Percentiles rank a stretch among this genome's conserved stretches.
Evolutionary conservation across 495 filamentous ascomycete genomes (phyloP).

Genomic region (Aspergillus olivimuriae): DNA sequence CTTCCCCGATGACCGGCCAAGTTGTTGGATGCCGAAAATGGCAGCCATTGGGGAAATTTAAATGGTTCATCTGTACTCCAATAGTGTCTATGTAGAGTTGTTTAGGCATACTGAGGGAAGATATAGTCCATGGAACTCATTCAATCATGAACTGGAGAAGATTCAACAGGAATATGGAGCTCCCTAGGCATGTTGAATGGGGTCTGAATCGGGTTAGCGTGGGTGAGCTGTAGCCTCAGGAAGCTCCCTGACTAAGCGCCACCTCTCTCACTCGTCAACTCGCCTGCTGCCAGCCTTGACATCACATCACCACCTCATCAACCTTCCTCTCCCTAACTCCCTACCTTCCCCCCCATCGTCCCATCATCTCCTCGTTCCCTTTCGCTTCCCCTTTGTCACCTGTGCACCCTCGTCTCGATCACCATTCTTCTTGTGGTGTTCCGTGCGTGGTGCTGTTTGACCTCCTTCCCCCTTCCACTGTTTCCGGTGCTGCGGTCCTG

Average conservation of each 20-base stretch:
- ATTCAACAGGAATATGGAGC: no score
- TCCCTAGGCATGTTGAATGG: no score
- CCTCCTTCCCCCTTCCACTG: slow-evolving; percentile 23
- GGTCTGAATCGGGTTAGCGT: no score
- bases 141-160: no score
- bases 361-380: not conserved
- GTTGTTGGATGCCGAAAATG: no score
- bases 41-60: no score
- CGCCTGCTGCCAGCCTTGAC: slow-evolving; percentile 34
- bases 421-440: not conserved
- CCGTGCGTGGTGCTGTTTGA: slow-evolving; percentile 3
- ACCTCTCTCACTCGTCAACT: no score
- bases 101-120: no score
- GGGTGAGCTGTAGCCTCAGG: slow-evolving; percentile 29
- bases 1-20: no score
- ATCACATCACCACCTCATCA: slow-evolving; percentile 44
- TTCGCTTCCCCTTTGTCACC: not conserved
- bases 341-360: slow-evolving; percentile 15
- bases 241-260: slow-evolving; percentile 35
- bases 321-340: slow-evolving; percentile 20
- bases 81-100: no score
- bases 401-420: not conserved
- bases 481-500: slow-evolving; percentile 23
- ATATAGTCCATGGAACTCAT: no score
- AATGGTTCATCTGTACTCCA: no score